A percentile compares a stretch with the other conserved stretches of the same genome.
Evolutionary conservation across 2,329 filamentous ascomycete species (phyloP).

Genomic region (Sporothrix schenckii): DNA sequence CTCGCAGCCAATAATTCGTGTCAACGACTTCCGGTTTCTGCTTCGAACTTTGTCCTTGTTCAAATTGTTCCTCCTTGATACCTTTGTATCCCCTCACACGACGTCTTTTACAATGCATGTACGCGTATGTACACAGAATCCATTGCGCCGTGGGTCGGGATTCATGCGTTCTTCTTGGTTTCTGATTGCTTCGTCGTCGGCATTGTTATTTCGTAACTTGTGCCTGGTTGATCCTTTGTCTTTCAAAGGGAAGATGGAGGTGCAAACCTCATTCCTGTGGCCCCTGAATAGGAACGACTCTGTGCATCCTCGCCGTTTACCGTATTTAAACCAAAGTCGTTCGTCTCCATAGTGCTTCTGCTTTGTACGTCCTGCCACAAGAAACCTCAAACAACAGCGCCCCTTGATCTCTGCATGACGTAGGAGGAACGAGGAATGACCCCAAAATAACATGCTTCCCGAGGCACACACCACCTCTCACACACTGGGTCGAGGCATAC

Average conservation of each 20-base stretch:
- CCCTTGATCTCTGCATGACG: background rate
- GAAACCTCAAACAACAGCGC: conserved; percentile 1
- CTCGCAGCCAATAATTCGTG: background rate
- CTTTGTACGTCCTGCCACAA: background rate
- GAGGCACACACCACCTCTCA: background rate
- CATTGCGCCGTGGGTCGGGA: conserved; percentile 14
- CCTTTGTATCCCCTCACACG: conserved; percentile 1
- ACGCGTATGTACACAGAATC: conserved; percentile 11
- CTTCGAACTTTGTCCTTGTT: background rate
- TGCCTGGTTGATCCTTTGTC: background rate
- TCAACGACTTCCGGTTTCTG: background rate
- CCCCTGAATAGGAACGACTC: background rate
- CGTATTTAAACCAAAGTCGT: too few species aligned
- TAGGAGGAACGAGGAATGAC: too few species aligned
- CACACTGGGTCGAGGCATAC: background rate
- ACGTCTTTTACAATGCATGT: conserved; percentile 5
- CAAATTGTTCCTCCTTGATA: background rate
- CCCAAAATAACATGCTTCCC: background rate
- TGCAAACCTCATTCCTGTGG: too few species aligned
- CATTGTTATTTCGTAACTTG: background rate
- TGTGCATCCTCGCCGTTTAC: conserved; percentile 3
- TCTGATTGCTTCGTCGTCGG: background rate
- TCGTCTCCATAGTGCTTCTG: background rate
- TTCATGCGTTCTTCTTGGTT: background rate
- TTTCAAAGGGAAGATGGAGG: too few species aligned